Conservation (phyloP, 1,284 basidiomycete species). For the Ceratobasidium sp. region DNA sequence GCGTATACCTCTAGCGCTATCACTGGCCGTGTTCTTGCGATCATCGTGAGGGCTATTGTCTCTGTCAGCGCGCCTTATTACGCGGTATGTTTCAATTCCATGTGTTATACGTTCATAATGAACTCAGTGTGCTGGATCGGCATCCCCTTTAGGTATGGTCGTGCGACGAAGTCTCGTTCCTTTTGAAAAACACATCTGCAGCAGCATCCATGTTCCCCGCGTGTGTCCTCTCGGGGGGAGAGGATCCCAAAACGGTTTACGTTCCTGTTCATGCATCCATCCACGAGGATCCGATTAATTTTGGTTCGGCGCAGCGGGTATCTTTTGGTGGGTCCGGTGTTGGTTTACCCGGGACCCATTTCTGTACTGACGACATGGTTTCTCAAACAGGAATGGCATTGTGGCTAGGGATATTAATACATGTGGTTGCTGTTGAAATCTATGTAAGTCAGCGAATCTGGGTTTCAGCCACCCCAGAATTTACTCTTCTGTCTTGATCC, state of each 20-base stretch:
- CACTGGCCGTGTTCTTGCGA: slow-evolving; percentile 41
- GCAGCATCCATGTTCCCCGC: slow-evolving; percentile 23
- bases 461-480: neutral
- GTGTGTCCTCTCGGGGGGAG: slow-evolving; percentile 18
- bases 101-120: too few relatives aligned
- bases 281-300: slow-evolving; percentile 40
- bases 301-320: slow-evolving; percentile 42
- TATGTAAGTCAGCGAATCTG: slow-evolving; percentile 43
- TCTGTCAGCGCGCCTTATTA: slow-evolving; percentile 42
- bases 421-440: slow-evolving; percentile 48
- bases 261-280: slow-evolving; percentile 41
- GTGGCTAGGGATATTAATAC: slow-evolving; percentile 47
- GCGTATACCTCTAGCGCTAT: slow-evolving; percentile 39
- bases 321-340: slow-evolving; percentile 34
- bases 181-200: slow-evolving; percentile 5
- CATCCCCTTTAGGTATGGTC: slow-evolving; percentile 41
- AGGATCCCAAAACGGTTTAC: slow-evolving; percentile 18
- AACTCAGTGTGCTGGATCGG: neutral
- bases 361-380: neutral
- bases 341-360: neutral
- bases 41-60: slow-evolving; percentile 37
- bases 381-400: slow-evolving; percentile 45
- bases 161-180: slow-evolving; percentile 46
- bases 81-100: slow-evolving; percentile 30
- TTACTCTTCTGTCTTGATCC: neutral